Percentiles rank a stretch among this genome's conserved stretches.
phyloP scores from a whole-genome alignment of 2,329 filamentous ascomycete genomes.

The Graphilbum ipis-grandicollis region DNA sequence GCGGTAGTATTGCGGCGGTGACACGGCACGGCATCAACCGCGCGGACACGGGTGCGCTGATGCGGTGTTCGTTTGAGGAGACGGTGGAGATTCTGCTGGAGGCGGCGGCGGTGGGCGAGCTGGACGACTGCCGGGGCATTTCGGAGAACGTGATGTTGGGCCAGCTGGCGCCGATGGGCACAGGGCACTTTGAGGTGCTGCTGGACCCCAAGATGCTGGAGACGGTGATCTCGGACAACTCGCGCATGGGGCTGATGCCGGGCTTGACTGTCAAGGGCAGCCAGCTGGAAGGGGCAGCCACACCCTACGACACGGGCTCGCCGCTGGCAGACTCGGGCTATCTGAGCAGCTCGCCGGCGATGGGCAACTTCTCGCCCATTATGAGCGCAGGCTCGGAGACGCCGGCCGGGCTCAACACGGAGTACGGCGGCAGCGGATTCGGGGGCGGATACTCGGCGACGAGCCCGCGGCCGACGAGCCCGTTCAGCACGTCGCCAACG shows the following conservation, averaged over 20 bases:
- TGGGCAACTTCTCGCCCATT: constrained; percentile 60
- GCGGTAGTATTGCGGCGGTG: constrained; percentile 85
- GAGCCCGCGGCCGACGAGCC: constrained; percentile 57
- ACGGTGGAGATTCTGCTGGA: constrained; percentile 97
- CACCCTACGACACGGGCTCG: constrained; percentile 81
- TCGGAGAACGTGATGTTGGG: constrained; percentile 98
- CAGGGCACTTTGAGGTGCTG: constrained; percentile 85
- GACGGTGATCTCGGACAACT: constrained; percentile 86
- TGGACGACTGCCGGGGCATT: constrained; percentile 95
- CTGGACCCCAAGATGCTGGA: constrained; percentile 92
- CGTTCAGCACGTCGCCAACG: constrained; percentile 55
- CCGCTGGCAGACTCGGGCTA: constrained; percentile 54
- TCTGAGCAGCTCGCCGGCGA: constrained; percentile 43
- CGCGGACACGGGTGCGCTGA: constrained; percentile 90
- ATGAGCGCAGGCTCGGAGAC: constrained; percentile 56
- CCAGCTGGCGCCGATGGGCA: constrained; percentile 92
- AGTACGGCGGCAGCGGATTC: constrained; percentile 35
- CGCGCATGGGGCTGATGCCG: constrained; percentile 65
- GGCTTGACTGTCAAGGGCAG: constrained; percentile 62
- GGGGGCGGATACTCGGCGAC: constrained; percentile 36
- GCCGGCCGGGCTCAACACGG: constrained; percentile 46
- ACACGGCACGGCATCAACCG: constrained; percentile 98
- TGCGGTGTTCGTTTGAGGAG: constrained; percentile 99
- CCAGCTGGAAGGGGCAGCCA: constrained; percentile 68
- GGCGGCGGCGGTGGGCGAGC: constrained; percentile 81